phyloP scores from a whole-genome alignment of 225 moss, liverwort and hornwort species.

The Polytrichum commune region DNA sequence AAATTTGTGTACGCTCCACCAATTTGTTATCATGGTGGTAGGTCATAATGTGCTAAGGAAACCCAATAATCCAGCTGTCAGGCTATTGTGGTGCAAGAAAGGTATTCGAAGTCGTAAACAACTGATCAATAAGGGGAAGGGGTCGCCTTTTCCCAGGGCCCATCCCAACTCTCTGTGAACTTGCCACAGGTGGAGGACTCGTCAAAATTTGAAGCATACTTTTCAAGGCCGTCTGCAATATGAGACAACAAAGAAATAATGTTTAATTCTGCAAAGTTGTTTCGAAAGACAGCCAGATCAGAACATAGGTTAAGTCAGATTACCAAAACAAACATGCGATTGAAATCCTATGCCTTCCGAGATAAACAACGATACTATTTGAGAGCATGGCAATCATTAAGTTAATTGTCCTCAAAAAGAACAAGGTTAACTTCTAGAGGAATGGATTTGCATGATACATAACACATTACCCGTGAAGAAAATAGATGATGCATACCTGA shows the following conservation, averaged over 20 bases:
- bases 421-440: not conserved
- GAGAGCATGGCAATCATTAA: too few relatives aligned
- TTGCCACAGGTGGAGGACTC: conserved; percentile 37
- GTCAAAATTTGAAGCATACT: conserved; percentile 77
- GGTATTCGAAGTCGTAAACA: conserved; percentile 42
- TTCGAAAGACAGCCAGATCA: not conserved
- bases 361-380: too few relatives aligned
- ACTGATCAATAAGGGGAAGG: conserved; percentile 64
- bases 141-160: conserved; percentile 66
- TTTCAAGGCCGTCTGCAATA: conserved; percentile 71
- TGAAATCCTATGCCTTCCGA: not conserved
- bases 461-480: not conserved
- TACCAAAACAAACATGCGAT: not conserved
- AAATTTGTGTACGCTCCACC: not conserved
- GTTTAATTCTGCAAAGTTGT: not conserved
- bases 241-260: conserved; percentile 1
- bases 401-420: not conserved
- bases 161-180: conserved; percentile 59
- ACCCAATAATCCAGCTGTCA: not conserved
- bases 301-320: not conserved
- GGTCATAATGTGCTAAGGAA: conserved; percentile 1
- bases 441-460: not conserved
- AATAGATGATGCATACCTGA: conserved; percentile 52
- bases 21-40: not conserved
- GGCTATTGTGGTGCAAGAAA: conserved; percentile 27